Evolutionary conservation across 306 rosid species (phyloP), one percentile per base, ranked within the genome.

Genomic region (Hylodesmum podocarpum): DNA sequence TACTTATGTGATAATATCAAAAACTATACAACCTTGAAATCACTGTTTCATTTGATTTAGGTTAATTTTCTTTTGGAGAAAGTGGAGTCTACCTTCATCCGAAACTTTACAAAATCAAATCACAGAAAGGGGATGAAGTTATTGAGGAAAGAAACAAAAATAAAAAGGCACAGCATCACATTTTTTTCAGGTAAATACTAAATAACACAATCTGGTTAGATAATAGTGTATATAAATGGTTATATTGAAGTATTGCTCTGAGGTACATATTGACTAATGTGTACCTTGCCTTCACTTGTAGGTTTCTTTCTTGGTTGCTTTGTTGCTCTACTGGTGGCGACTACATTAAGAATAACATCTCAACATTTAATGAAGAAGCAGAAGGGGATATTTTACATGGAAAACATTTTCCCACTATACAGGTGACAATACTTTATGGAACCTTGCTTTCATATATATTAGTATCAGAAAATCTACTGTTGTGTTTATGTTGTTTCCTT

Each of bases 241-340:
- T 64, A 4, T 54, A 16, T 55, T 69, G 53, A 34, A 28, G 53
- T 40, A 5, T 41, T 28, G 15, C 25, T 44, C 39, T 51, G 72
- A 70, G 53, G 62, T 10, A 14, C 69, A 8, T 47, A 10, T 31
- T 72, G 55, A 63, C 33, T 73, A 55, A 58, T 75, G 37, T 29
- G 39, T 40, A 43, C 31, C 59, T 78, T 70, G 9, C 54, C 74
- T 54, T 78, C 14, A 64, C 59, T 27, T 49, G 37, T 13, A 86
- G 92, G 94, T 40, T 89, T 91, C 87, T 83, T 89, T 81, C 84
- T 74, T n/a, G 96, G 96, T 57, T 91, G 84, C 82, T 68, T 85
- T 3, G 33, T 83, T 44, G 86, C 91, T 64, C 90, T 86, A 66
- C 70, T 91, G 53, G 71, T 81, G 39, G 90, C 88, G 21, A 83